These are phyloP conservation scores for Raddia distichophylla DNA, from an alignment of 176 grass and related monocot species.

Conservation along the genomic window DNA sequence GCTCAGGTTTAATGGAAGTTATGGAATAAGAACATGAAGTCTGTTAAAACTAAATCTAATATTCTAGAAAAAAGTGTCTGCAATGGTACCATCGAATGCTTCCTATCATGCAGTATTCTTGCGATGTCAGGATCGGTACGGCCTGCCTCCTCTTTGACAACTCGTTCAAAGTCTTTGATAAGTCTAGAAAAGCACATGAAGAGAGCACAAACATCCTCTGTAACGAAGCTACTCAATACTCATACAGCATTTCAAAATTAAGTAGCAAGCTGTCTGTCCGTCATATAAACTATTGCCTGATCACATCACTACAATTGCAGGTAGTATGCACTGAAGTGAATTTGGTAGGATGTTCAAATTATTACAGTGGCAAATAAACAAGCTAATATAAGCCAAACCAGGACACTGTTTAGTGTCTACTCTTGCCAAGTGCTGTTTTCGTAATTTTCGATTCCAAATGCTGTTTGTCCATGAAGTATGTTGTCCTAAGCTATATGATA, in stretches of 20 bases:
- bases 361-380: not conserved
- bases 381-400: conserved; percentile 11
- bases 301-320: not conserved
- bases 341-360: not conserved
- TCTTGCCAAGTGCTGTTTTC: not conserved
- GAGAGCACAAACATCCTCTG: conserved; percentile 16
- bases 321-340: not conserved
- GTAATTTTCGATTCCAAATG: not conserved
- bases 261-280: not conserved
- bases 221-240: not conserved
- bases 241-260: not conserved
- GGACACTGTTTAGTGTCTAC: not conserved
- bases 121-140: conserved; percentile 52
- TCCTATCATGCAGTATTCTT: conserved; percentile 79
- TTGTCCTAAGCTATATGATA: not conserved
- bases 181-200: conserved; percentile 51
- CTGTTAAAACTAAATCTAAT: not conserved
- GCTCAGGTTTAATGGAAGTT: conserved; percentile 21
- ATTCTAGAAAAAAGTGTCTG: not conserved
- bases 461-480: not conserved
- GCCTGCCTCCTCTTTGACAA: conserved; percentile 64
- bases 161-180: conserved; percentile 94
- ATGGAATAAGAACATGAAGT: conserved; percentile 10
- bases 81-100: conserved; percentile 73
- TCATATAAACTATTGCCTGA: not conserved